Conservation (phyloP, 768 basidiomycete genomes). For the Trichaptum fuscoviolaceum region DNA sequence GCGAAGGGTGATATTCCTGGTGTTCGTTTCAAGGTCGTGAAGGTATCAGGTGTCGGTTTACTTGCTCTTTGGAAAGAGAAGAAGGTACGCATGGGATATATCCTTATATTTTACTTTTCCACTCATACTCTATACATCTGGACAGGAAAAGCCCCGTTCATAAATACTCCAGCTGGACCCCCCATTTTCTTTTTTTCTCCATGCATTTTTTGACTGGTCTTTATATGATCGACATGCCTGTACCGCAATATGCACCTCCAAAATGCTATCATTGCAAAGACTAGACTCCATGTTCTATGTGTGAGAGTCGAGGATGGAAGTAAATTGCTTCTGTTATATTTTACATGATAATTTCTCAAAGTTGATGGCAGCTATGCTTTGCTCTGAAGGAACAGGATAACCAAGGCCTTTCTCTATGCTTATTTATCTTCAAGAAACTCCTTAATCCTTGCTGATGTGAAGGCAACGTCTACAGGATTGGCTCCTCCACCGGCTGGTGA, state of each 20-base stretch:
- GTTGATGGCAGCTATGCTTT: too few species aligned
- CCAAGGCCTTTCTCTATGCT: too few species aligned
- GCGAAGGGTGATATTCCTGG: constrained; percentile 99
- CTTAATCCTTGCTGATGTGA: constrained; percentile 36
- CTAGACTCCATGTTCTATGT: not conserved
- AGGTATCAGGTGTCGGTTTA: constrained; percentile 98
- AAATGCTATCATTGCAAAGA: not conserved
- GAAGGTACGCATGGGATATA: constrained; percentile 56
- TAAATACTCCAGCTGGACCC: constrained; percentile 21
- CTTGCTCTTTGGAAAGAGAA: constrained; percentile 99
- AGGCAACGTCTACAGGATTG: constrained; percentile 33
- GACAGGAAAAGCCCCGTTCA: constrained; percentile 71
- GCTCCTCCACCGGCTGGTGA: constrained; percentile 39
- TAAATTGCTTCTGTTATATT: too few species aligned
- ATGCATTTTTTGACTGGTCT: constrained; percentile 7
- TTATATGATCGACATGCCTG: not conserved
- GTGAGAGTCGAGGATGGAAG: not conserved
- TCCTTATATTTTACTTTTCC: not conserved
- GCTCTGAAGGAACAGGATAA: too few species aligned
- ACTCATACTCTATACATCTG: constrained; percentile 11
- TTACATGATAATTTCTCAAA: too few species aligned
- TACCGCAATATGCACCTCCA: not conserved
- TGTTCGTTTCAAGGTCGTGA: constrained; percentile 99
- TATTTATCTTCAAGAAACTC: constrained; percentile 36
- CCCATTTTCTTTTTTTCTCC: not conserved